Base-by-base conservation (phyloP, 2,329 filamentous ascomycete species). In the Sporothrix brunneoviolacea region DNA sequence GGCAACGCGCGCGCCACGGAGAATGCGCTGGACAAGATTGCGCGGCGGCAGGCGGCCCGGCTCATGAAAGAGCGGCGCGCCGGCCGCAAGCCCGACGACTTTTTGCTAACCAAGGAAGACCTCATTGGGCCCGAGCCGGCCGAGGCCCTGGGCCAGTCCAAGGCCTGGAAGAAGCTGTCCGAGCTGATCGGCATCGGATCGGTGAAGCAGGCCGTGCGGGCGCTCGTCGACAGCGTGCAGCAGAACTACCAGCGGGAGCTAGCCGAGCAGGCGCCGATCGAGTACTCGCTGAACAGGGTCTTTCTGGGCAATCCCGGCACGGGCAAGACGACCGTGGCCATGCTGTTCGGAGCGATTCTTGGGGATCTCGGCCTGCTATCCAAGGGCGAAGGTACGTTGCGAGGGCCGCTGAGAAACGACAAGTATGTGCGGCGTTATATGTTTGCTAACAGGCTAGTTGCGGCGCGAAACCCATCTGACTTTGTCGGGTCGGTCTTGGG, bases 271-370 rank as follows among this genome's bases (percentile, higher is more conserved):
- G 72, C 75, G 0, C 61, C 73, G 0, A 67, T 89, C 0, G 66
- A 82, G 48, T 81, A 80, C 46, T 79, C 74, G 0, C 69, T 89
- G 0, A 90, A 89, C 61, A 71, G 75, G 8, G 78, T 88, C 2
- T 88, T 91, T 50, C 61, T 89, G 0, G 86, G 86, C 0, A 77
- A 73, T 2, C 86, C 87, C 0, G 86, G 87, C 0, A 91, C 86
- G 0, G 86, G 86, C 0, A 91, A 90, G 58, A 90, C 86, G 0
- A 83, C 83, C 0, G 81, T 91, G 0, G 87, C 84, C 0, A 88
- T 86, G 60, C 64, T 88, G 0, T 90, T 89, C 56, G 86, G 83
- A 0, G 66, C 73, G 35, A 83, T 91, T 2, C 69, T 91, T 1
- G 80, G 76, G 0, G 79, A 86, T 49, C 64, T 91, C 4, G 85